Percentiles rank a stretch among this genome's conserved stretches.
phyloP scores from a whole-genome alignment of 2,329 filamentous ascomycete genomes.

The Ophiostoma quercus region DNA sequence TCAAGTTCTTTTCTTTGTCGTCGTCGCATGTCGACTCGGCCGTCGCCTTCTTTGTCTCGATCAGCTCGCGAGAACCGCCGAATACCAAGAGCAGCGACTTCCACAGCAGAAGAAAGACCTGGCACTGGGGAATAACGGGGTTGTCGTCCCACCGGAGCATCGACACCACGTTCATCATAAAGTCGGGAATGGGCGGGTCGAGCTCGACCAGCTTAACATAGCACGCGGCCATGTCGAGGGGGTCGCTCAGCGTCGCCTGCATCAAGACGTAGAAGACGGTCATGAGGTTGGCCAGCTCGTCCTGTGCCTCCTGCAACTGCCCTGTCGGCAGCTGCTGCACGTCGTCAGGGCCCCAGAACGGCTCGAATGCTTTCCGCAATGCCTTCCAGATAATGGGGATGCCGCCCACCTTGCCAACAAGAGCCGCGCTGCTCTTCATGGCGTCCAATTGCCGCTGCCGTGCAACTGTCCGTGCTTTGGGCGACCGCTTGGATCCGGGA shows the following conservation, averaged over 20 bases:
- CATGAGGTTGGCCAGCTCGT: constrained; percentile 34
- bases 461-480: constrained; percentile 46
- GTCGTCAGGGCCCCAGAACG: constrained; percentile 48
- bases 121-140: constrained; percentile 55
- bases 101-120: constrained; percentile 81
- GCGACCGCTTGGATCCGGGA: constrained; percentile 37
- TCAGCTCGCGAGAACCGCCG: constrained; percentile 69
- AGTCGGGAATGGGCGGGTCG: constrained; percentile 63
- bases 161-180: constrained; percentile 63
- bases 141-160: constrained; percentile 70
- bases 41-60: constrained; percentile 67
- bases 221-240: constrained; percentile 44
- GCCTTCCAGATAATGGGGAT: constrained; percentile 49
- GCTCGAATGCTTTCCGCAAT: constrained; percentile 46
- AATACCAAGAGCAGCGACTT: constrained; percentile 84
- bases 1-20: constrained; percentile 65
- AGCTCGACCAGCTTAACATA: constrained; percentile 46
- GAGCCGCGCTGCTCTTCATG: constrained; percentile 51
- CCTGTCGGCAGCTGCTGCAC: constrained; percentile 37
- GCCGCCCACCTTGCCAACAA: constrained; percentile 49
- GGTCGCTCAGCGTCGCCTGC: constrained; percentile 51
- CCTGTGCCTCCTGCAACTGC: constrained; percentile 49
- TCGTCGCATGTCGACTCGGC: constrained; percentile 54
- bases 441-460: constrained; percentile 53
- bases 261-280: constrained; percentile 38